Conservation (phyloP, 495 filamentous ascomycete species). For the Tuber microsphaerosporum region DNA sequence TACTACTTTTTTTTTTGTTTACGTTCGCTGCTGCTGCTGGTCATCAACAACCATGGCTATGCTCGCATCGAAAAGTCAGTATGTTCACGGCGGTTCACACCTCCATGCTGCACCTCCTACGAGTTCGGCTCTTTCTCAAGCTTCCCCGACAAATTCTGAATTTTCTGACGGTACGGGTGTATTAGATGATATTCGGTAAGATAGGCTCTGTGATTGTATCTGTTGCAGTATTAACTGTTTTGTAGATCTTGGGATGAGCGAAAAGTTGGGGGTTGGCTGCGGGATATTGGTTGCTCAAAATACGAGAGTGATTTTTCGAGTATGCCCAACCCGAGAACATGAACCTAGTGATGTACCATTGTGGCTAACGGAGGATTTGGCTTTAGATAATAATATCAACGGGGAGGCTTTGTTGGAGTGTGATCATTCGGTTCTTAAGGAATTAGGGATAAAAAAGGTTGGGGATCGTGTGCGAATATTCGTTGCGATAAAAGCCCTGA, state of each 20-base stretch:
- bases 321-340: conserved; percentile 35
- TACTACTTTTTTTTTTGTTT: conserved; percentile 18
- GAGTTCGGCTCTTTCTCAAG: conserved; percentile 58
- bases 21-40: conserved; percentile 26
- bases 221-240: conserved; percentile 43
- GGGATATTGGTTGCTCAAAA: conserved; percentile 81
- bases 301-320: conserved; percentile 86
- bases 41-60: conserved; percentile 58
- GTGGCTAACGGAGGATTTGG: neutral
- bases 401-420: conserved; percentile 94
- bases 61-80: conserved; percentile 78
- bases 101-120: conserved; percentile 50
- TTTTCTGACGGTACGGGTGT: conserved; percentile 70
- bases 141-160: conserved; percentile 87
- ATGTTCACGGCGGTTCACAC: conserved; percentile 51
- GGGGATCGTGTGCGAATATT: conserved; percentile 94
- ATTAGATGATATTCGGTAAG: conserved; percentile 57
- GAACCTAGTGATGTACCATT: neutral
- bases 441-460: conserved; percentile 97
- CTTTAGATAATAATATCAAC: conserved; percentile 79
- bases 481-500: conserved; percentile 82
- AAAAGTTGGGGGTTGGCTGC: conserved; percentile 79
- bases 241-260: conserved; percentile 80
- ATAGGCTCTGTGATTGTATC: conserved; percentile 51
- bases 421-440: conserved; percentile 90